Evolutionary conservation across 352 stramenopile genomes (phyloP).

Genomic region (Phytophthora lateralis): DNA sequence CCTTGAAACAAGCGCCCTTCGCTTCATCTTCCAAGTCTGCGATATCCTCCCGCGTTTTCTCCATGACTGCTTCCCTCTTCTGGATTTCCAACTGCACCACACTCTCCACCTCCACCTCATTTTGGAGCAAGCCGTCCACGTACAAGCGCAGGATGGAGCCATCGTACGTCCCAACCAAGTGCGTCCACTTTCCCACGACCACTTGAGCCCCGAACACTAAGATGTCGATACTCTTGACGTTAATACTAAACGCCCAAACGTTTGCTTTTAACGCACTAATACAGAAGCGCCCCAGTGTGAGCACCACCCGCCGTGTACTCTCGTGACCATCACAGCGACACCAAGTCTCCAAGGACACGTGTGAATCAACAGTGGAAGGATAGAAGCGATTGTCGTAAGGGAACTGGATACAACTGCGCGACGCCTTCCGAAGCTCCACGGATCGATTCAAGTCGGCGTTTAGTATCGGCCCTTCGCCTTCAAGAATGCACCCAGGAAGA

Average conservation of each 20-base stretch:
- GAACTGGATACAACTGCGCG: slow-evolving; percentile 62
- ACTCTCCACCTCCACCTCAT: slow-evolving; percentile 73
- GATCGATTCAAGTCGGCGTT: slow-evolving; percentile 87
- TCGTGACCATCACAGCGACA: slow-evolving; percentile 70
- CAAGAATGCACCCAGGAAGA: slow-evolving; percentile 64
- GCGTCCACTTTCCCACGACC: slow-evolving; percentile 76
- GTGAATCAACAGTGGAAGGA: slow-evolving; percentile 34
- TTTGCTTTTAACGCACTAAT: slow-evolving; percentile 77
- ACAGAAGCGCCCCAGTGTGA: slow-evolving; percentile 78
- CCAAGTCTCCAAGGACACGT: slow-evolving; percentile 83
- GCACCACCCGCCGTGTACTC: slow-evolving; percentile 68
- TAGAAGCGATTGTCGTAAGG: slow-evolving; percentile 50
- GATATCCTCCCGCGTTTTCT: slow-evolving; percentile 83
- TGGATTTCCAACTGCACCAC: slow-evolving; percentile 75
- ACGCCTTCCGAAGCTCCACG: slow-evolving; percentile 59
- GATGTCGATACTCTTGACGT: slow-evolving; percentile 82
- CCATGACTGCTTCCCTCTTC: slow-evolving; percentile 64
- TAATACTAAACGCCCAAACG: slow-evolving; percentile 82
- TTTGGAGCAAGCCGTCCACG: slow-evolving; percentile 74
- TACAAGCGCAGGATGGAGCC: slow-evolving; percentile 86
- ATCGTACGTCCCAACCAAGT: slow-evolving; percentile 90
- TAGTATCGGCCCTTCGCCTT: slow-evolving; percentile 73
- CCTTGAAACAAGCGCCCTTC: slow-evolving; percentile 73
- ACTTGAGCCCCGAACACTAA: slow-evolving; percentile 57
- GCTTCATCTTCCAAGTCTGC: slow-evolving; percentile 75